Evolutionary conservation across 1,284 basidiomycete species (phyloP).

Genomic region (Heterobasidion irregulare): DNA sequence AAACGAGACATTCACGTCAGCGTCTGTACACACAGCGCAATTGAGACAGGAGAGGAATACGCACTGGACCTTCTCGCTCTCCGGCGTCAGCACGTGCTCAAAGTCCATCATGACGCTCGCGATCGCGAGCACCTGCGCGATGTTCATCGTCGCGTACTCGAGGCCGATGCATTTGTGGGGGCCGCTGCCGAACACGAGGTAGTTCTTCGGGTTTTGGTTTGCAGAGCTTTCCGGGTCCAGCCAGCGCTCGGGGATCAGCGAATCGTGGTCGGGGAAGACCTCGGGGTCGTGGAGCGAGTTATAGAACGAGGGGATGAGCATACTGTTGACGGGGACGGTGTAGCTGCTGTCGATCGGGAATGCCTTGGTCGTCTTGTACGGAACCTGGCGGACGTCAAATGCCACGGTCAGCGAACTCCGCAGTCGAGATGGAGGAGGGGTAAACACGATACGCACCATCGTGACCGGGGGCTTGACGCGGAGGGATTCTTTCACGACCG

Average conservation of each 20-base stretch:
- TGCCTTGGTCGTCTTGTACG: constrained; percentile 83
- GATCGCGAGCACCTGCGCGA: constrained; percentile 80
- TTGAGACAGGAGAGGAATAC: constrained; percentile 17
- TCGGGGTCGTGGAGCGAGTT: constrained; percentile 87
- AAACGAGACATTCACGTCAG: neutral
- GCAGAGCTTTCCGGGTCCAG: constrained; percentile 76
- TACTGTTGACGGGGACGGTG: constrained; percentile 85
- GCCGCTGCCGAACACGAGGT: constrained; percentile 91
- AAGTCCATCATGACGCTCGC: constrained; percentile 82
- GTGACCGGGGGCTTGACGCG: constrained; percentile 88
- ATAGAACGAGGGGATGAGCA: constrained; percentile 98
- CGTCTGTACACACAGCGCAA: neutral
- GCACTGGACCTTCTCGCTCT: constrained; percentile 79
- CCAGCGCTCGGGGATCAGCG: constrained; percentile 89
- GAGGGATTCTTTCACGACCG: constrained; percentile 89
- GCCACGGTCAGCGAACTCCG: neutral
- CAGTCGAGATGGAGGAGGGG: neutral
- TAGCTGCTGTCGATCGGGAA: constrained; percentile 91
- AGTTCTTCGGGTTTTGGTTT: constrained; percentile 88
- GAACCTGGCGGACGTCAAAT: constrained; percentile 49
- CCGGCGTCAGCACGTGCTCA: constrained; percentile 78
- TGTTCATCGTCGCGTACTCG: constrained; percentile 92
- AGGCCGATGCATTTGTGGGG: constrained; percentile 92
- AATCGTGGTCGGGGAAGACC: constrained; percentile 84
- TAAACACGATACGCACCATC: constrained; percentile 51